Conservation (phyloP, 2,329 filamentous ascomycete genomes). For the Truncatella angustata region DNA sequence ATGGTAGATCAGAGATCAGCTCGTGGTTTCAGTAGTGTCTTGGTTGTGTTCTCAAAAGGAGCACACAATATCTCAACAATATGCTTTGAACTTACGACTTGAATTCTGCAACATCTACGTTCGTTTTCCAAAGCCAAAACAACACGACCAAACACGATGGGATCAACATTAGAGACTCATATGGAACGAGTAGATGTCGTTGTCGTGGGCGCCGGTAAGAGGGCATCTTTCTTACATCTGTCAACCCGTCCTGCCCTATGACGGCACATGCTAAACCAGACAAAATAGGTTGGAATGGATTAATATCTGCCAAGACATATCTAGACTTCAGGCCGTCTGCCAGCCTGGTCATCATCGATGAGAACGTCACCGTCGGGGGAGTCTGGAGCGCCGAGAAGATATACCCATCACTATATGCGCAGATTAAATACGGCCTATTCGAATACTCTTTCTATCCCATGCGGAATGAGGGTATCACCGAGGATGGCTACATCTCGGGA, state of each 20-base stretch:
- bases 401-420: slow-evolving; percentile 28
- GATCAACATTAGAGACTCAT: not conserved
- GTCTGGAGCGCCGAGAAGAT: slow-evolving; percentile 25
- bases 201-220: slow-evolving; percentile 1
- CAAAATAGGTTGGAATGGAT: slow-evolving; percentile 25
- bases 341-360: slow-evolving; percentile 23
- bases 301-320: slow-evolving; percentile 26
- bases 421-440: slow-evolving; percentile 31
- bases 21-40: too few relatives aligned
- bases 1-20: too few relatives aligned
- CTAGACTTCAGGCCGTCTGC: slow-evolving; percentile 21
- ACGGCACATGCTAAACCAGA: not conserved
- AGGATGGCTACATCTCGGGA: slow-evolving; percentile 27
- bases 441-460: slow-evolving; percentile 33
- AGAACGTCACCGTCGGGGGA: slow-evolving; percentile 22
- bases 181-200: not conserved
- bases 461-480: slow-evolving; percentile 24
- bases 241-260: too few relatives aligned
- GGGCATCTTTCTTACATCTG: too few relatives aligned
- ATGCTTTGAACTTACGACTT: too few relatives aligned
- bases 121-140: too few relatives aligned
- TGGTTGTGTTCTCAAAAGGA: too few relatives aligned
- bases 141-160: too few relatives aligned
- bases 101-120: too few relatives aligned
- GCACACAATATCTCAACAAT: too few relatives aligned